Evolutionary conservation across 495 filamentous ascomycete species (phyloP).

Genomic region (Lentithecium fluviatile): DNA sequence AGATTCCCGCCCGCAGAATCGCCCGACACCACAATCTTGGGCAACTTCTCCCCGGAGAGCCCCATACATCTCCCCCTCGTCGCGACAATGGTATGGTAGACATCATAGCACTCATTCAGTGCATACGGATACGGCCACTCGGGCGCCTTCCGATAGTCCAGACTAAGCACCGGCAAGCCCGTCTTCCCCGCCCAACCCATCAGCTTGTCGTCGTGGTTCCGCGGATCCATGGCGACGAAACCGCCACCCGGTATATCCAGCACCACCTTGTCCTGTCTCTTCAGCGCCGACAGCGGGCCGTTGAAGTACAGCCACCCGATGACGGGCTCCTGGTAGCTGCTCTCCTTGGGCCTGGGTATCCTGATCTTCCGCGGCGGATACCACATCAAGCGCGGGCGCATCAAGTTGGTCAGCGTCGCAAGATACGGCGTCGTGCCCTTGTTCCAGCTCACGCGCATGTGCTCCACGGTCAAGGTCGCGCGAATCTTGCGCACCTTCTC

Average conservation of each 20-base stretch:
- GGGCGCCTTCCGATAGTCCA: conserved; percentile 93
- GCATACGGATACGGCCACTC: conserved; percentile 95
- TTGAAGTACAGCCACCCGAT: conserved; percentile 93
- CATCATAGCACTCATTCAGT: conserved; percentile 94
- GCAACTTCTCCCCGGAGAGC: conserved; percentile 66
- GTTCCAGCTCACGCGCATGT: conserved; percentile 92
- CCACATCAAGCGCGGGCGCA: conserved; percentile 74
- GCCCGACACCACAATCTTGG: conserved; percentile 78
- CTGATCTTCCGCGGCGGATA: conserved; percentile 78
- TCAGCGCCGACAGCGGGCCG: conserved; percentile 73
- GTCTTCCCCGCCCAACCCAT: conserved; percentile 84
- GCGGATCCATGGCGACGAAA: conserved; percentile 91
- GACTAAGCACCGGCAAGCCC: conserved; percentile 78
- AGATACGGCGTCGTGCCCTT: conserved; percentile 86
- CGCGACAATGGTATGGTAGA: conserved; percentile 76
- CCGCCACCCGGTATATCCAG: conserved; percentile 92
- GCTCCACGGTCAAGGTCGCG: conserved; percentile 81
- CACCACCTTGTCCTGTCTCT: conserved; percentile 75
- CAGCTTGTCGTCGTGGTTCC: conserved; percentile 88
- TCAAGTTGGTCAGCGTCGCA: conserved; percentile 61
- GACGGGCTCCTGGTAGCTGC: conserved; percentile 77
- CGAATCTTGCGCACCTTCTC: conserved; percentile 93
- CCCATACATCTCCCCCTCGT: conserved; percentile 80
- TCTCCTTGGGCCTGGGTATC: conserved; percentile 75
- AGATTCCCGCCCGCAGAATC: conserved; percentile 94